phyloP scores from a whole-genome alignment of 1,284 basidiomycete species.

The Bondarzewia mesenterica region DNA sequence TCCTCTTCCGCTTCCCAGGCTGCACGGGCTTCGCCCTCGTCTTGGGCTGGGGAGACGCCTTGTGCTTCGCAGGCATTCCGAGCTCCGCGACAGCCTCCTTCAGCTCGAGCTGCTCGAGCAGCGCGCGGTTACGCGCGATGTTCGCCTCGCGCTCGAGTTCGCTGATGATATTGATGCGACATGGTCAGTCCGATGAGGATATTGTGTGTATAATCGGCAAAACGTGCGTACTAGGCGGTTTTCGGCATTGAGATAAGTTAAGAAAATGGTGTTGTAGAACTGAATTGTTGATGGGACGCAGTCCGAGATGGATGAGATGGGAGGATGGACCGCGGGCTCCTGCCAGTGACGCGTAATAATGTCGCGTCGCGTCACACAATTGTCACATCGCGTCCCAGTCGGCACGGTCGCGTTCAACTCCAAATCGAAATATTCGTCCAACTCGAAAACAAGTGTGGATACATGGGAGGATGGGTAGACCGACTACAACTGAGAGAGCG shows the following conservation, averaged over 20 bases:
- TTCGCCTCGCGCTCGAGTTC: conserved; percentile 70
- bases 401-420: too few species aligned
- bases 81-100: conserved; percentile 48
- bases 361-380: too few species aligned
- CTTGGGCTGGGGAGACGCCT: conserved; percentile 21
- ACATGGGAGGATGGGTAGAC: background rate
- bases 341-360: too few species aligned
- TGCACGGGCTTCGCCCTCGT: conserved; percentile 47
- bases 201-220: background rate
- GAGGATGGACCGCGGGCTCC: too few species aligned
- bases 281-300: too few species aligned
- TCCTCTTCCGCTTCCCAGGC: conserved; percentile 43
- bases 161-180: conserved; percentile 30
- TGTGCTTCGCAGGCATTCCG: conserved; percentile 30
- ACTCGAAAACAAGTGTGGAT: background rate
- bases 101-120: conserved; percentile 63
- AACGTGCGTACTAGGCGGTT: conserved; percentile 12
- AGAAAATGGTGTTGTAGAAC: too few species aligned
- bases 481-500: background rate
- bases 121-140: conserved; percentile 67
- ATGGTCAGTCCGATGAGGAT: background rate
- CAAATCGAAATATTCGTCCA: too few species aligned
- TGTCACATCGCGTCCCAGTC: too few species aligned
- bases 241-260: conserved; percentile 8
- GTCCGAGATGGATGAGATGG: too few species aligned